Base-by-base conservation (phyloP, 2,329 filamentous ascomycete genomes). In the Fusarium bulbicola region DNA sequence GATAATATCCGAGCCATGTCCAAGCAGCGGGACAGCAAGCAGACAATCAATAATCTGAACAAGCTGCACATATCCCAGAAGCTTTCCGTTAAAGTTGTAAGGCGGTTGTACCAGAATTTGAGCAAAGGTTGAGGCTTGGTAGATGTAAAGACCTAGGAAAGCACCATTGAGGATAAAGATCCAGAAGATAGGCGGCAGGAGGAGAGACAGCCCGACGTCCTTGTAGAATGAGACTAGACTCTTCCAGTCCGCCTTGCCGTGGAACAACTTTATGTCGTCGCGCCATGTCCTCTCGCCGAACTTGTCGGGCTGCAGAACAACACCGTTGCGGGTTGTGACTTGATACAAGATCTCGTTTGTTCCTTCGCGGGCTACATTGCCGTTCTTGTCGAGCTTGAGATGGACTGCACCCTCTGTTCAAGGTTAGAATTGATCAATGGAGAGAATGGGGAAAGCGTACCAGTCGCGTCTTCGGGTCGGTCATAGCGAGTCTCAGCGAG, bases 361-460 rank as follows among this genome's bases (percentile, higher is more conserved):
- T 0, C 62, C 64, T n/a, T 67, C 52, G 0, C 7, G 14, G 2
- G 62, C 52, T 0, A 67, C 21, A 0, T 67, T 50, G 7, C 64
- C 64, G 2, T 67, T 46, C 28, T 59, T 60, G 7, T 67, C 62
- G 3, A 67, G 52, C 21, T 3, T 46, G 0, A 67, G 39, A 4
- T 67, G 62, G 1, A 67, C 64, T 2, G 62, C 52, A 0, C 64
- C 64, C 24, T 66, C 62, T 66, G 5, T 3, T 7, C 2, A 1
- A 0, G 1, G 13, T 66, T 15, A 66, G 61, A 9, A 10, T 20
- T 1, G 0, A 6, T 0, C 3, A 6, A 7, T 1, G 12, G 11
- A 18, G 0, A 3, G 0, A 6, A 0, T 0, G 14, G 7, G 0
- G 4, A 11, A 6, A 1, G 28, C 52, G n/a, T 46, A 52, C 64